phyloP scores from a whole-genome alignment of 2,329 filamentous ascomycete species.

The Madurella fahalii region DNA sequence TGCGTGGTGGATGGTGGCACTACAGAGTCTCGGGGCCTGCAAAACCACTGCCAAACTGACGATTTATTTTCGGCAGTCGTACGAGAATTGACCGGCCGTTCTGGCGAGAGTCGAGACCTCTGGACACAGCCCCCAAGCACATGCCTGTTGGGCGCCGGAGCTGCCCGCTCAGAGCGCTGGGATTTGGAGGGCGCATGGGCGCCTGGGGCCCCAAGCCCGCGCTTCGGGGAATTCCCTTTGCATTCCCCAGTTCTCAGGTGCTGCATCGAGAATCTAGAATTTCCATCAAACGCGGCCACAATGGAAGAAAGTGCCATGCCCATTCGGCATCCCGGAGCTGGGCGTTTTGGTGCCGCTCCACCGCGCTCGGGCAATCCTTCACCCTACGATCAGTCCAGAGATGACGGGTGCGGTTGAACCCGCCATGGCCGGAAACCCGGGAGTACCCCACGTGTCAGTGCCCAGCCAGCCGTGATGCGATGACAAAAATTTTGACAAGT shows the following conservation, averaged over 20 bases:
- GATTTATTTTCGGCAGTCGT: constrained; percentile 22
- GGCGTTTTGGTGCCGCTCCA: background rate
- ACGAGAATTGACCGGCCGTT: constrained; percentile 20
- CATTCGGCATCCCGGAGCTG: background rate
- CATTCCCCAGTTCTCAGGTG: too few relatives aligned
- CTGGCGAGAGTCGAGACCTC: constrained; percentile 12
- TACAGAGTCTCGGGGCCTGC: constrained; percentile 6
- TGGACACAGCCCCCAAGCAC: background rate
- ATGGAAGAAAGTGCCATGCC: background rate
- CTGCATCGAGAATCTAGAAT: background rate
- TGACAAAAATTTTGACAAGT: too few relatives aligned
- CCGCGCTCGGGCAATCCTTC: background rate
- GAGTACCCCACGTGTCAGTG: too few relatives aligned
- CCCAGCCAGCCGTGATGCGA: too few relatives aligned
- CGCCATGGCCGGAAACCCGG: too few relatives aligned
- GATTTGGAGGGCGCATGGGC: background rate
- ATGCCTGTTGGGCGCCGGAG: background rate
- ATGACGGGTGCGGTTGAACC: background rate
- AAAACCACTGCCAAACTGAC: constrained; percentile 15
- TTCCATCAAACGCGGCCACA: too few relatives aligned
- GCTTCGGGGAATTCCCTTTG: too few relatives aligned
- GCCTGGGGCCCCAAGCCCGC: background rate
- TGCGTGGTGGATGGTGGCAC: constrained; percentile 16
- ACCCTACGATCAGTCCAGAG: background rate
- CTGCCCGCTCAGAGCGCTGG: too few relatives aligned